A percentile compares a stretch with the other conserved stretches of the same genome.
Conservation (phyloP, 805 yeast genomes). For the Komagataella phaffii region DNA sequence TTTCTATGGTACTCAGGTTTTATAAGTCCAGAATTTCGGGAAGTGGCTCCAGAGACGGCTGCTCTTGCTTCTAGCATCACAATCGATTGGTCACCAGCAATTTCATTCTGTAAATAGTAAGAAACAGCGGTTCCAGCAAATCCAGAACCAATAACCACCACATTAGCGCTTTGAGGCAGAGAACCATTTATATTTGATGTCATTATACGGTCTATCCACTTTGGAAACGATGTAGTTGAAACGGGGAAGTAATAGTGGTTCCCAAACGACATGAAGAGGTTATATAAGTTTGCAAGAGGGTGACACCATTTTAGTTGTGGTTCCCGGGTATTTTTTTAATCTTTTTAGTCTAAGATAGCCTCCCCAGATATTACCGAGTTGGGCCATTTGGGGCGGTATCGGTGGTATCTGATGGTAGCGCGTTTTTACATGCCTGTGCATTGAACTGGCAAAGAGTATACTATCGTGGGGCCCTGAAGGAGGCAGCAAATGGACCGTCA, state of each 20-base stretch:
- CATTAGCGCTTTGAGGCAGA: constrained; percentile 23
- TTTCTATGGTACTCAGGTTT: constrained; percentile 19
- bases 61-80: constrained; percentile 22
- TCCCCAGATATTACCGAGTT: not conserved
- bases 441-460: not conserved
- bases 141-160: constrained; percentile 30
- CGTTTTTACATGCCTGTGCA: not conserved
- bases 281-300: not conserved
- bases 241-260: not conserved
- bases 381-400: not conserved
- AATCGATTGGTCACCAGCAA: constrained; percentile 4
- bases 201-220: not conserved
- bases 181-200: not conserved
- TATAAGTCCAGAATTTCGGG: constrained; percentile 36
- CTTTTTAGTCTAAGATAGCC: not conserved
- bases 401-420: not conserved
- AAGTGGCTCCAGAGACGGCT: constrained; percentile 27
- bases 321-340: not conserved
- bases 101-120: constrained; percentile 16
- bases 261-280: not conserved
- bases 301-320: not conserved
- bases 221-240: not conserved
- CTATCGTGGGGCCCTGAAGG: not conserved
- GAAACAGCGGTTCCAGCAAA: constrained; percentile 30
- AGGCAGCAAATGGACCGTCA: not conserved